These are phyloP conservation scores for Talaromyces sp. DNA, from an alignment of 2,329 filamentous ascomycete species.

Conservation along the genomic window DNA sequence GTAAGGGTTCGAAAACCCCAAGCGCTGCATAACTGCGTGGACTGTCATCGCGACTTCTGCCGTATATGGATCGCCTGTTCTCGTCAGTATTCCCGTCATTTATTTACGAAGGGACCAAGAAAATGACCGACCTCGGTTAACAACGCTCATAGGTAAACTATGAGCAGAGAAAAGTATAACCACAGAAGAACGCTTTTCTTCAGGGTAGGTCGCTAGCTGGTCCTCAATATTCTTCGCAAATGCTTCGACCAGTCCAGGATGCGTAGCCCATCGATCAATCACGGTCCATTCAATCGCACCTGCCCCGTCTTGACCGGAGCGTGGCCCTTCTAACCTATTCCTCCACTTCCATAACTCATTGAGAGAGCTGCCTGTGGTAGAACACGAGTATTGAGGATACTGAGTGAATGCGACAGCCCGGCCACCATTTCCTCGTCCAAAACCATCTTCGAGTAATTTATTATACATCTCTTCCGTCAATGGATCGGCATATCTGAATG, in stretches of 20 bases:
- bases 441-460: conserved; percentile 76
- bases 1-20: conserved; percentile 85
- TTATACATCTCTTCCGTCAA: conserved; percentile 92
- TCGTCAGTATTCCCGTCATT: conserved; percentile 1
- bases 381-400: conserved; percentile 97
- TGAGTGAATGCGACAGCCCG: conserved; percentile 95
- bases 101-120: neutral
- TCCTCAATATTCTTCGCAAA: conserved; percentile 90
- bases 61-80: conserved; percentile 79
- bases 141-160: conserved; percentile 92
- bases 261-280: conserved; percentile 95
- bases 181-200: conserved; percentile 71
- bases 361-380: conserved; percentile 89
- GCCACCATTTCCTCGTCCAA: conserved; percentile 83
- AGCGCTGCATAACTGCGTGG: conserved; percentile 88
- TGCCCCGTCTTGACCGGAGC: conserved; percentile 48
- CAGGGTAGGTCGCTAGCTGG: conserved; percentile 76
- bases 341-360: conserved; percentile 99
- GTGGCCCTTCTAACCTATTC: conserved; percentile 73
- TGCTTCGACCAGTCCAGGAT: conserved; percentile 81
- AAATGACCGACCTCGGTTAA: conserved; percentile 69
- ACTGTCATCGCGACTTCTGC: conserved; percentile 94
- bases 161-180: conserved; percentile 92
- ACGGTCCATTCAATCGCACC: conserved; percentile 92
- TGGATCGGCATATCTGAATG: conserved; percentile 90